A percentile compares a stretch with the other conserved stretches of the same genome.
Evolutionary conservation across 164 flowering plant species (phyloP).

Genomic region (Chimonanthus salicifolius): DNA sequence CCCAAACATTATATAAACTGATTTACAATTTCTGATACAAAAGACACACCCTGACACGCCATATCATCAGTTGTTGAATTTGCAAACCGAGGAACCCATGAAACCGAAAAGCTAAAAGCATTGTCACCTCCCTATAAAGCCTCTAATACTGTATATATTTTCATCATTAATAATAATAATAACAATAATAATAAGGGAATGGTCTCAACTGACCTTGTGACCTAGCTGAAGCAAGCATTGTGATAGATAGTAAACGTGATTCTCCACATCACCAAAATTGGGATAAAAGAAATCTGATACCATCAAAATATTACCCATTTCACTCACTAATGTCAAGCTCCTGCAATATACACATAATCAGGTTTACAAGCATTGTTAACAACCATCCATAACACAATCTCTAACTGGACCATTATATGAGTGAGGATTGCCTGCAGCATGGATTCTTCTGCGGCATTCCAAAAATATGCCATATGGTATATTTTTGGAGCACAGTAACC

Average conservation of each 20-base stretch:
- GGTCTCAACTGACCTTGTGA: constrained; percentile 61
- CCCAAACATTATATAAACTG: too few relatives aligned
- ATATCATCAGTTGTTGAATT: too few relatives aligned
- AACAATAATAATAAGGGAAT: background rate
- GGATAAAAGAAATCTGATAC: constrained; percentile 97
- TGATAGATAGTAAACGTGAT: constrained; percentile 85
- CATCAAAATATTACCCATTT: constrained; percentile 72
- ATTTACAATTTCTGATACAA: too few relatives aligned
- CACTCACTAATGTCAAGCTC: background rate
- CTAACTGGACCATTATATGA: too few relatives aligned
- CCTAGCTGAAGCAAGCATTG: constrained; percentile 92
- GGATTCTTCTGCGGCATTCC: too few relatives aligned
- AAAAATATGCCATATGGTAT: too few relatives aligned
- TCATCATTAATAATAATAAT: background rate
- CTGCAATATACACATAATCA: background rate
- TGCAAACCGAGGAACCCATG: too few relatives aligned
- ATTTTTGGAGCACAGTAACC: too few relatives aligned
- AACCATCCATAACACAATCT: background rate
- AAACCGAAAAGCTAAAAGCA: too few relatives aligned
- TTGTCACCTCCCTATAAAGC: too few relatives aligned
- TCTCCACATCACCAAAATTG: constrained; percentile 97
- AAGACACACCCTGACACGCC: too few relatives aligned
- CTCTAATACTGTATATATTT: background rate
- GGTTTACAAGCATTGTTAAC: background rate
- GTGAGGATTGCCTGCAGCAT: background rate